Evolutionary conservation across 179 eudicot genomes (phyloP), one percentile per base, ranked within the genome.

Genomic region (Heliamphora pulchella): DNA sequence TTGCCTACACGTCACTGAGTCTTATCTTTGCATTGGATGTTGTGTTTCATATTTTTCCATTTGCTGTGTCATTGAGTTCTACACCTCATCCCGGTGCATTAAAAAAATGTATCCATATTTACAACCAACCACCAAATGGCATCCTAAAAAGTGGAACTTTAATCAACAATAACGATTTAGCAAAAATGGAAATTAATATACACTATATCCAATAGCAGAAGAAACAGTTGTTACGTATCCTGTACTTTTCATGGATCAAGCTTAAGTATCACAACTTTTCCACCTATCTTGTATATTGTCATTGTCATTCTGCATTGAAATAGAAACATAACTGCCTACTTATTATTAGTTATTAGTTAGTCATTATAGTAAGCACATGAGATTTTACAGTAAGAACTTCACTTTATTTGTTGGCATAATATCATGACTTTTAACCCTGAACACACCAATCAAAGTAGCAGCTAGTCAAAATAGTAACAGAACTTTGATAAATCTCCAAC

Each of bases 121-220:
- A 3, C 31, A 73, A 73, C 76, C 62, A 54, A 73, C 76, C 62
- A 73, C 76, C 62, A 73, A 73, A 73, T 53, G 46, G 4, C 8
- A 51, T 72, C 76, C 46, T 14, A 1, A 8, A 69, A 13, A 73
- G 76, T 51, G 62, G 46, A 51, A 51, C 44, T 51, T 22, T 53
- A 20, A 55, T 22, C 76, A 8, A 54, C 18, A 8, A 53, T 53
- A n/a, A 72, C n/a, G 17, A 22, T 31, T 51, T 9, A 4, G 3
- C 76, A 51, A 9, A 73, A 53, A 18, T 18, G 39, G 17, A 48
- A 10, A 8, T 10, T 3, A n/a, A 70, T 47, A 46, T n/a, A 15
- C 46, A 6, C 51, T 69, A 43, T 20, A 8, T 71, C 58, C 48
- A 71, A 50, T 1, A 71, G 58, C 58, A 71, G 58, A 50, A 71